Base-by-base conservation (phyloP, 768 basidiomycete species). In the Albatrellus ellisii region DNA sequence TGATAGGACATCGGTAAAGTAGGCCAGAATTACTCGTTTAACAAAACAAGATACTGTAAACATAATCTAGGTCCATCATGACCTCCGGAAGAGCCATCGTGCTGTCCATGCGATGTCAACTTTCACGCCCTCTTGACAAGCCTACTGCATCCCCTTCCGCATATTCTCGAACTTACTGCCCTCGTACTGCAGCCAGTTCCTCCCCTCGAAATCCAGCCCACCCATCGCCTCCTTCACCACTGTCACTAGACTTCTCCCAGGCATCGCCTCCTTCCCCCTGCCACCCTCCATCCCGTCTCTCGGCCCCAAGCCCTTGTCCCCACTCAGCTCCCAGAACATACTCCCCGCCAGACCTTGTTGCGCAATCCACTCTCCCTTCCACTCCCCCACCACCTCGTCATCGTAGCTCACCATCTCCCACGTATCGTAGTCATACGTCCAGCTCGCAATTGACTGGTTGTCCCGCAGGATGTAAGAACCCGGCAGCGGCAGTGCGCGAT, bases 321-420 rank as follows among this genome's bases (percentile, higher is more conserved):
- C 89, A 50, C 80, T 83, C 31, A 94, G 66, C 58, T 92, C 88
- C 88, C 87, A 90, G 51, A 81, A 81, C 95, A 99, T 99, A 42
- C 82, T 84, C 0, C 95, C 95, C 5, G 85, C 87, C 4, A 98
- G 63, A 0, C 75, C 73, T 54, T 81, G 73, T 26, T 72, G 68
- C 52, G 65, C 66, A 55, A 98, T 90, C 65, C 81, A 97, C 44
- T 71, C 68, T 11, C 84, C 87, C 59, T 92, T 91, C 70, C 71
- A 70, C 39, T 59, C 57, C 2, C 71, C 87, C 2, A 85, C 69
- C 17, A 72, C 62, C 42, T 79, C 82, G 32, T 64, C 72, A 55
- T 94, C 89, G 55, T 75, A 94, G 55, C 81, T 81, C 50, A 92
- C 64, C 76, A 89, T 77, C 61, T 95, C 90, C 47, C 68, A 68